A percentile compares a stretch with the other conserved stretches of the same genome.
phyloP scores from a whole-genome alignment of 768 basidiomycete genomes.

The Nidularia pulvinata region DNA sequence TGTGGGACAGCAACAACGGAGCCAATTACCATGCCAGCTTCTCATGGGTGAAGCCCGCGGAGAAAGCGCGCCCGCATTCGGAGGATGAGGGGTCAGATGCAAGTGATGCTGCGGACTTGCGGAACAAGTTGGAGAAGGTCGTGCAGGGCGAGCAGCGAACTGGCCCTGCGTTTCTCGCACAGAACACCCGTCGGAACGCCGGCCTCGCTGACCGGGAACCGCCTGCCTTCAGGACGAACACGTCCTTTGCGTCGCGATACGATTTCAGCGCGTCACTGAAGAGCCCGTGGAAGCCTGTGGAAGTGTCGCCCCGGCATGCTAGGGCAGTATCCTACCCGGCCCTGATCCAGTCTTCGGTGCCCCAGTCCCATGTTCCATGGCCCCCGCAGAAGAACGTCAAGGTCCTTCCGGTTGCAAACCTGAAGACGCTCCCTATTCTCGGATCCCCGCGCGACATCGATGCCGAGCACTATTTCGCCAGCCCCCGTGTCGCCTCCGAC shows the following conservation, averaged over 20 bases:
- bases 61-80: slow-evolving; percentile 19
- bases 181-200: slow-evolving; percentile 1
- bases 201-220: slow-evolving; percentile 13
- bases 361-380: slow-evolving; percentile 41
- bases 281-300: slow-evolving; percentile 39
- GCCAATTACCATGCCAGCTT: slow-evolving; percentile 82
- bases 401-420: not conserved
- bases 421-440: slow-evolving; percentile 17
- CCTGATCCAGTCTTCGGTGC: slow-evolving; percentile 11
- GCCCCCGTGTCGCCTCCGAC: slow-evolving; percentile 14
- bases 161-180: slow-evolving; percentile 13
- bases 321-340: slow-evolving; percentile 52
- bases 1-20: slow-evolving; percentile 92
- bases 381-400: slow-evolving; percentile 21
- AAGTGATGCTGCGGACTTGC: slow-evolving; percentile 56
- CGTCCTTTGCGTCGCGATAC: slow-evolving; percentile 53
- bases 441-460: slow-evolving; percentile 54
- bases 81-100: slow-evolving; percentile 27
- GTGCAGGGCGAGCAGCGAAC: slow-evolving; percentile 30
- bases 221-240: slow-evolving; percentile 29
- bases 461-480: slow-evolving; percentile 24
- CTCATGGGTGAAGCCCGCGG: slow-evolving; percentile 23
- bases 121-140: slow-evolving; percentile 68
- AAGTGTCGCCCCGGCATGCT: slow-evolving; percentile 19
- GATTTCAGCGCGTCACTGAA: slow-evolving; percentile 55